These are phyloP conservation scores for Camellia lanceoleosa DNA, from an alignment of 148 eudicot genomes.

Conservation along the genomic window DNA sequence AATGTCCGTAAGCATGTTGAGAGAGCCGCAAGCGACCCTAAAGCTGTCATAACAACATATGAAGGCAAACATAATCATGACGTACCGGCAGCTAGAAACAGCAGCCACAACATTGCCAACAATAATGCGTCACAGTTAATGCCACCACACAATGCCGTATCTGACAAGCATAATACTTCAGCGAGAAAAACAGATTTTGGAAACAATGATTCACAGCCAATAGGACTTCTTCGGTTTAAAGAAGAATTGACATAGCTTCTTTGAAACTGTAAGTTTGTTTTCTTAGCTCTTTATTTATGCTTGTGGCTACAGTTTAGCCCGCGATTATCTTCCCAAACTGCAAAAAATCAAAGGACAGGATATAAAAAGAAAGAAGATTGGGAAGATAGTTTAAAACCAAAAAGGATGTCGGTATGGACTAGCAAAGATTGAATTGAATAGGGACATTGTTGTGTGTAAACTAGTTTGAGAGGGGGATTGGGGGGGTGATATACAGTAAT, in stretches of 20 bases:
- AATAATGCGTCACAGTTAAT: slow-evolving; percentile 29
- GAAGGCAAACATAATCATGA: slow-evolving; percentile 88
- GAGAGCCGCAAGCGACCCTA: slow-evolving; percentile 74
- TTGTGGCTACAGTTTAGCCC: slow-evolving; percentile 7
- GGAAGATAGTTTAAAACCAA: slow-evolving; percentile 5
- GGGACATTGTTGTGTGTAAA: slow-evolving; percentile 15
- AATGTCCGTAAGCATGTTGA: slow-evolving; percentile 86
- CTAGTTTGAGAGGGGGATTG: neutral
- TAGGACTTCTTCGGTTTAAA: slow-evolving; percentile 51
- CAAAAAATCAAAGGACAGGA: neutral
- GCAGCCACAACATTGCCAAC: slow-evolving; percentile 68
- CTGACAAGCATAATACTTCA: slow-evolving; percentile 26
- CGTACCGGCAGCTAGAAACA: slow-evolving; percentile 71
- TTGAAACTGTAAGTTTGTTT: slow-evolving; percentile 8
- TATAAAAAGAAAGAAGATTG: neutral
- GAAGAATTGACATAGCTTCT: slow-evolving; percentile 59
- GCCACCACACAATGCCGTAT: slow-evolving; percentile 42
- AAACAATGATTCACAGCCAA: slow-evolving; percentile 46
- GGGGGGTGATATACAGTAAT: neutral
- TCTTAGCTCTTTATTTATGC: neutral
- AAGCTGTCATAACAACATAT: slow-evolving; percentile 85
- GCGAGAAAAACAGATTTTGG: slow-evolving; percentile 28
- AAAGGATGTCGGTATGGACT: neutral
- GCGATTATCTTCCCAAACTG: neutral
- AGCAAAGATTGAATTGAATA: slow-evolving; percentile 8